Base-by-base conservation (phyloP, 306 rosid species). In the Cucumis cinereus region DNA sequence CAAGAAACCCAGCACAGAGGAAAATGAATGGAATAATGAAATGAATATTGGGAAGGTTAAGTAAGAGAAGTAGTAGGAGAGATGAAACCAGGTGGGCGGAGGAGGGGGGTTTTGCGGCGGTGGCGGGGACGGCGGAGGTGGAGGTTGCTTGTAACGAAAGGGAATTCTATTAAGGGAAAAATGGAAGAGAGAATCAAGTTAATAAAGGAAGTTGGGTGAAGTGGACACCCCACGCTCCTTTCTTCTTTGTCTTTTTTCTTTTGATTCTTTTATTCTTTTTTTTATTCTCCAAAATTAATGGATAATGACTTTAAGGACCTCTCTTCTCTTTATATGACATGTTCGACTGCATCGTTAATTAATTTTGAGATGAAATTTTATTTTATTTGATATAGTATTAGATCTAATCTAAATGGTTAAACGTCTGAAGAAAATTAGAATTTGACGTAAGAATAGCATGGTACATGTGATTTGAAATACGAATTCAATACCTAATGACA, bases 121-220 rank as follows among this genome's bases (percentile, higher is more conserved):
- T 36, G 40, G 26, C 58, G 72, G 38, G 13, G n/a, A 15, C 4
- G 70, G 73, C 24, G 79, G 73, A 28, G 17, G 50, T 30, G 73
- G 79, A 62, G 79, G 60, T 62, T 62, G 73, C 74, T 60, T 77
- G 79, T 12, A 30, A 50, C 38, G 79, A 50, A 50, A 77, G 79
- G 50, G 35, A 26, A 22, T 47, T 61, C 38, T n/a, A 74, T 60
- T 49, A 36, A 14, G 24, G 14, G 23, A 14, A 55, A 20, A 40
- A 40, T 10, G 78, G 53, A 63, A 55, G 53, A 56, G 50, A 19
- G 74, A 24, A 50, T 45, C 47, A n/a, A 41, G 22, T 22, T 5
- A 64, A 14, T 36, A 69, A 69, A 69, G 77, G 40, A 33, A 33
- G 52, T 43, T 68, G 12, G 74, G n/a, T 68, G 19, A 40, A 67